phyloP scores from a whole-genome alignment of 208 protist genomes.

The Naegleria fowleri region DNA sequence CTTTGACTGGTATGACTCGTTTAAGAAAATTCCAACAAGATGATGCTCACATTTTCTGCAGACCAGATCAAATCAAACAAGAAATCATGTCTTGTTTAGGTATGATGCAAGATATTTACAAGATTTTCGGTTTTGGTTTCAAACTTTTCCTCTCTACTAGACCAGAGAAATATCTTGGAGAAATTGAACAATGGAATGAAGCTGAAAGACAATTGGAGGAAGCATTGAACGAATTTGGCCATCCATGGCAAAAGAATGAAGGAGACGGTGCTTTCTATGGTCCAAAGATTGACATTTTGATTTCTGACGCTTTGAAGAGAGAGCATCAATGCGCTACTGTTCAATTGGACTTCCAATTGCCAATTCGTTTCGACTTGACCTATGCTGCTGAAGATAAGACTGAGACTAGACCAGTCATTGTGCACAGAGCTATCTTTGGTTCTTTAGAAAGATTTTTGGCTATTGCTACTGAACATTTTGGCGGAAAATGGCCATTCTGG shows the following conservation, averaged over 20 bases:
- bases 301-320: constrained; percentile 84
- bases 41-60: constrained; percentile 99
- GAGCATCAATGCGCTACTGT: constrained; percentile 98
- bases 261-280: constrained; percentile 99
- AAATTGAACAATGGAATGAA: constrained; percentile 89
- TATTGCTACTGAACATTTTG: constrained; percentile 96
- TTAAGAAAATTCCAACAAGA: constrained; percentile 99
- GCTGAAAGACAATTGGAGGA: constrained; percentile 80
- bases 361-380: constrained; percentile 91
- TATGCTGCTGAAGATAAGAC: constrained; percentile 57
- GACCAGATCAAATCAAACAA: constrained; percentile 82
- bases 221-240: constrained; percentile 80
- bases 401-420: constrained; percentile 86
- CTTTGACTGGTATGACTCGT: constrained; percentile 95
- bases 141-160: constrained; percentile 91
- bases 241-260: constrained; percentile 87
- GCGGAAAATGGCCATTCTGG: constrained; percentile 94
- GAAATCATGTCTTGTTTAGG: constrained; percentile 82
- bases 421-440: constrained; percentile 97
- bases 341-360: constrained; percentile 99
- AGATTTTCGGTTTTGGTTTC: constrained; percentile 92
- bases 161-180: constrained; percentile 90
- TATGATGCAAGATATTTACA: constrained; percentile 94
- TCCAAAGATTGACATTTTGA: constrained; percentile 98
- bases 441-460: constrained; percentile 97